Base-by-base conservation (phyloP, 805 yeast genomes). In the Ogataea methylovora region DNA sequence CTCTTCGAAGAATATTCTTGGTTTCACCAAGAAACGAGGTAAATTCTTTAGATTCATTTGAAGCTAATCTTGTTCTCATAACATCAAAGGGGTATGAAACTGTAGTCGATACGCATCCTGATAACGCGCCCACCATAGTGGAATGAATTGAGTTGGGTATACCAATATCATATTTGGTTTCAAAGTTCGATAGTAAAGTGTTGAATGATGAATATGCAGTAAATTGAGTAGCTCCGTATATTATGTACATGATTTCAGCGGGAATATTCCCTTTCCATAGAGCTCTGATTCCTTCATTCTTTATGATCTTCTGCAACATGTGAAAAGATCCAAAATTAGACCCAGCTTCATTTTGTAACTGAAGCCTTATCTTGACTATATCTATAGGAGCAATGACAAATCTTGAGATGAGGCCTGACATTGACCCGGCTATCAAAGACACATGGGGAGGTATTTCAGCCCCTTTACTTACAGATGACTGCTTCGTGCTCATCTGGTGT, bases 261-360 rank as follows among this genome's bases (percentile, higher is more conserved):
- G 98, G 95, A 0, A 85, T 69, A 52, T 92, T 92, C 0, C 98
- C 98, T 54, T 87, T 88, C 97, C 97, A 92, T n/a, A 90, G 64
- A 0, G 86, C 90, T 4, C 56, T 40, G 0, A 79, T 27, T 5
- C 63, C 63, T 55, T 90, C 97, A 23, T 73, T 65, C 14, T 54
- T 51, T 1, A 69, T 41, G 2, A 86, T 68, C 2, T 62, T 54
- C 11, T 40, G 41, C 30, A 74, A 52, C 0, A 79, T 63, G 14
- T 52, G 36, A 3, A 46, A 22, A 3, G 65, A 50, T 3, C 73
- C 68, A 9, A 45, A 41, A 40, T 66, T 64, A 34, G 54, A 53
- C 11, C 32, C 32, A 3, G 44, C 30, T 19, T 42, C 35, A 23
- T 29, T 17, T 39, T 72, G 78, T 2, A 84, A 60, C 51, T 84